Conservation (phyloP, 805 yeast species). For the Lipomyces yamadae region DNA sequence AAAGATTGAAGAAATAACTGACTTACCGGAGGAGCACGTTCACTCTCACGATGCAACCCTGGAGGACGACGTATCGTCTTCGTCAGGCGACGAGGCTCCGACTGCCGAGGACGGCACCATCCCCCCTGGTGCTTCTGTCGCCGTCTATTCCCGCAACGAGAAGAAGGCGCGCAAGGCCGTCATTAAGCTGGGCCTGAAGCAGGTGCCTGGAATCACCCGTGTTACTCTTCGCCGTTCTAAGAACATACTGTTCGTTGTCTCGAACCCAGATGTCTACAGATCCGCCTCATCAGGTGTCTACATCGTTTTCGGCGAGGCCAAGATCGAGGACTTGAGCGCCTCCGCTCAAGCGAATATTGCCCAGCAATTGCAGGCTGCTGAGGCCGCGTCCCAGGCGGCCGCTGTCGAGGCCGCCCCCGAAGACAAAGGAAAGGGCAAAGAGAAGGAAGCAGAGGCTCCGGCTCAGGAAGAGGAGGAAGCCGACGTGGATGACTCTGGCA, state of each 20-base stretch:
- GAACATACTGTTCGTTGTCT: constrained; percentile 88
- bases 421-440: constrained; percentile 38
- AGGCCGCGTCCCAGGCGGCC: constrained; percentile 46
- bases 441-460: constrained; percentile 62
- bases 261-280: constrained; percentile 92
- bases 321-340: constrained; percentile 90
- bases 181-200: constrained; percentile 86
- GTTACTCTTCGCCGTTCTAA: constrained; percentile 89
- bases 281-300: constrained; percentile 88
- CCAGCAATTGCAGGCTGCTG: constrained; percentile 58
- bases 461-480: constrained; percentile 65
- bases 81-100: constrained; percentile 43
- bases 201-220: constrained; percentile 88
- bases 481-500: constrained; percentile 83
- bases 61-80: constrained; percentile 37
- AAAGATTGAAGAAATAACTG: constrained; percentile 39
- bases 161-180: constrained; percentile 93
- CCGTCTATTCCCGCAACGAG: constrained; percentile 85
- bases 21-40: constrained; percentile 24
- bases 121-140: constrained; percentile 83
- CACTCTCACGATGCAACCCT: constrained; percentile 12
- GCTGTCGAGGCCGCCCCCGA: constrained; percentile 43
- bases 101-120: constrained; percentile 49
- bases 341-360: constrained; percentile 81
- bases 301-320: constrained; percentile 97